Conservation (phyloP, 768 basidiomycete genomes). For the Boletus reticulatus region DNA sequence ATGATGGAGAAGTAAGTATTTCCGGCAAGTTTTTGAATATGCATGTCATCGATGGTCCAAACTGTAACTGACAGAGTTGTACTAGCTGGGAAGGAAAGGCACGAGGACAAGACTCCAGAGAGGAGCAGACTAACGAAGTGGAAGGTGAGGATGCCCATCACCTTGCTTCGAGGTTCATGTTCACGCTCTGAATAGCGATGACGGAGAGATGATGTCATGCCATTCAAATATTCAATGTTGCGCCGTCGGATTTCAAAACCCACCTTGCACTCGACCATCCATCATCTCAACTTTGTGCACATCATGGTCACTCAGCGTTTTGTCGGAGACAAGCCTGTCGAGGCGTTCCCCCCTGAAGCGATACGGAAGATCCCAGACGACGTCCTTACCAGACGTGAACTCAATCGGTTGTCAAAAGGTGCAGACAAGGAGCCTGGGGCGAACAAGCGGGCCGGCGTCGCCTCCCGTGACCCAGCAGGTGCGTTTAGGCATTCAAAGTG, state of each 20-base stretch:
- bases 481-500: background rate
- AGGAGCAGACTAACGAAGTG: background rate
- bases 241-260: too few species aligned
- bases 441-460: slow-evolving; percentile 29
- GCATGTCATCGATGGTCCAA: background rate
- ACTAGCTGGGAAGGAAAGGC: background rate
- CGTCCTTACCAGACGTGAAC: slow-evolving; percentile 20
- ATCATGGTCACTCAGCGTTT: slow-evolving; percentile 24
- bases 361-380: slow-evolving; percentile 22
- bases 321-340: slow-evolving; percentile 27
- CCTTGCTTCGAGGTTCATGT: background rate
- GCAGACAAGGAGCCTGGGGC: slow-evolving; percentile 19
- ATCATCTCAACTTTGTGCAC: background rate
- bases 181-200: too few species aligned
- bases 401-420: slow-evolving; percentile 11
- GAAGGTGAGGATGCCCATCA: background rate
- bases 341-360: slow-evolving; percentile 18
- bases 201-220: slow-evolving; percentile 12
- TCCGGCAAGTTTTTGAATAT: background rate
- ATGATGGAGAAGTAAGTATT: background rate
- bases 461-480: slow-evolving; percentile 21
- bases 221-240: too few species aligned
- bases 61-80: background rate
- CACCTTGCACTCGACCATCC: background rate
- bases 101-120: background rate